Conservation (phyloP, 305 asterid genomes). For the Fraxinus baroniana region DNA sequence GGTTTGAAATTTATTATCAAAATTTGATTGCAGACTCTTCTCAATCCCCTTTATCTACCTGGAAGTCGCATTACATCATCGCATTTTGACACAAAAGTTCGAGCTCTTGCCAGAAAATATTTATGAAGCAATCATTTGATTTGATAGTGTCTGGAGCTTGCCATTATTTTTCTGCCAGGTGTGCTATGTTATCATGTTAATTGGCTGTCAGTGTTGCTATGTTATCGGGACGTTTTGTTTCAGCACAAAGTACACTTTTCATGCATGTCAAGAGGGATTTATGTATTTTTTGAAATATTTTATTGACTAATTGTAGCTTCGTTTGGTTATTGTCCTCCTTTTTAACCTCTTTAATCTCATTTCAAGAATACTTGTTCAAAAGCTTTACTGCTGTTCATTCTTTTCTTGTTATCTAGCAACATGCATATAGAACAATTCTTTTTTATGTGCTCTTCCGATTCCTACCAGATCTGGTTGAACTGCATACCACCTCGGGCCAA, state of each 20-base stretch:
- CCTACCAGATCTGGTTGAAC: background rate
- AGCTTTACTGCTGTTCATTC: background rate
- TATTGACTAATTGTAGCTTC: conserved; percentile 14
- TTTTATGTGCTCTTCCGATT: conserved; percentile 9
- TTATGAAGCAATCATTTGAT: conserved; percentile 38
- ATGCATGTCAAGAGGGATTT: background rate
- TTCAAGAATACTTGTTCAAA: background rate
- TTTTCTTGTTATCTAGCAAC: background rate
- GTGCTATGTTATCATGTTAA: conserved; percentile 12
- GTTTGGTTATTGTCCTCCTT: background rate
- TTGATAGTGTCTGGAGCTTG: conserved; percentile 21
- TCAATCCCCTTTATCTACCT: conserved; percentile 88
- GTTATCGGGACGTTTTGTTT: conserved; percentile 8
- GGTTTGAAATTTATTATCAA: conserved; percentile 21
- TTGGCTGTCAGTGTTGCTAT: conserved; percentile 26
- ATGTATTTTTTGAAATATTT: conserved; percentile 18
- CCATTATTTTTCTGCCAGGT: conserved; percentile 25
- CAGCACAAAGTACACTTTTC: conserved; percentile 10
- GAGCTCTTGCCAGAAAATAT: conserved; percentile 90
- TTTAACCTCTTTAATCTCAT: background rate
- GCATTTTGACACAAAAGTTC: conserved; percentile 87
- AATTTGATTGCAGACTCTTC: conserved; percentile 62
- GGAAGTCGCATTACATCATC: conserved; percentile 89
- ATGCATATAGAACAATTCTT: background rate
- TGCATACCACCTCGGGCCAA: background rate